Conservation (phyloP, 2,329 filamentous ascomycete species). For the Tolypocladium amazonense region DNA sequence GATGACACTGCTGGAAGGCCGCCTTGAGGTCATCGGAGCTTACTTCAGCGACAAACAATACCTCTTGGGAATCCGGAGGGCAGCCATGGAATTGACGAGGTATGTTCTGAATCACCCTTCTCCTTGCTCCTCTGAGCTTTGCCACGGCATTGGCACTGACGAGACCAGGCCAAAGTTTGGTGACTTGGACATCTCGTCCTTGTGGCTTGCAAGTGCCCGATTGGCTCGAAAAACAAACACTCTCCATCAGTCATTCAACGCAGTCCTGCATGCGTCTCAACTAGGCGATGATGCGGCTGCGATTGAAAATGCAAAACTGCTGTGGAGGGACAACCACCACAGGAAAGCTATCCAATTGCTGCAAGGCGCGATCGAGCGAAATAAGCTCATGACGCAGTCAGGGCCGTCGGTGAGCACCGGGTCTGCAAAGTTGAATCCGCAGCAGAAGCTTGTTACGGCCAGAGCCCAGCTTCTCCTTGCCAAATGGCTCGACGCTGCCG, state of each 20-base stretch:
- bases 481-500: conserved; percentile 94
- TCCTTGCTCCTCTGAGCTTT: not conserved
- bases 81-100: conserved; percentile 72
- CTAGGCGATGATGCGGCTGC: conserved; percentile 79
- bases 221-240: conserved; percentile 79
- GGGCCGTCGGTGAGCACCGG: conserved; percentile 23
- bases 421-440: conserved; percentile 26
- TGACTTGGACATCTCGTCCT: conserved; percentile 64
- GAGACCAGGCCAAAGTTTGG: conserved; percentile 44
- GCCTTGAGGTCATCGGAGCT: conserved; percentile 82
- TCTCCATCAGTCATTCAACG: conserved; percentile 82
- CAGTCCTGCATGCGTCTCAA: conserved; percentile 77
- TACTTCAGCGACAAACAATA: conserved; percentile 93
- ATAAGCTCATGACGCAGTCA: conserved; percentile 54
- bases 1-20: conserved; percentile 45
- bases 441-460: conserved; percentile 54
- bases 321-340: conserved; percentile 90
- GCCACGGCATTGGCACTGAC: not conserved
- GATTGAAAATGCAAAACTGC: conserved; percentile 84
- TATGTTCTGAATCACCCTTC: conserved; percentile 26
- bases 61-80: conserved; percentile 72
- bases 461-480: conserved; percentile 81
- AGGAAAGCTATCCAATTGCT: conserved; percentile 90
- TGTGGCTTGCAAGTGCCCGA: conserved; percentile 78
- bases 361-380: conserved; percentile 72